Conservation (phyloP, 2,329 filamentous ascomycete genomes). For the Leptodontidium sp. region DNA sequence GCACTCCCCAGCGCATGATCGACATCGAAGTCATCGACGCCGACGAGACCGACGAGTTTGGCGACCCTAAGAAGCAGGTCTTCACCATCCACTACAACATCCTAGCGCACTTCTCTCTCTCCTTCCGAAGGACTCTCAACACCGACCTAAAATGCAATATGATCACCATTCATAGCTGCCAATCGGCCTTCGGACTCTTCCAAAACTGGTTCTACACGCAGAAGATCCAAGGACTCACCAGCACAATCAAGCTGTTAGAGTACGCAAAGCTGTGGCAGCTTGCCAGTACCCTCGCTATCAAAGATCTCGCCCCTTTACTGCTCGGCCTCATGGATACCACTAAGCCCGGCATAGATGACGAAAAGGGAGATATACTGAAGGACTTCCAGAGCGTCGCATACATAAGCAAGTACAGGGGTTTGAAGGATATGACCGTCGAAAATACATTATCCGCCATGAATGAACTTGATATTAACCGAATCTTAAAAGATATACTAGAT, state of each 20-base stretch:
- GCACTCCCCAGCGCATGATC: background rate
- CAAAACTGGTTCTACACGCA: constrained; percentile 9
- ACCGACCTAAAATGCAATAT: no score
- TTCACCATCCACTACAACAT: constrained; percentile 8
- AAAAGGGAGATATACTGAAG: background rate
- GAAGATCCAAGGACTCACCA: background rate
- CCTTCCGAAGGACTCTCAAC: background rate
- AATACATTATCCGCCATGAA: background rate
- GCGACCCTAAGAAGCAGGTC: background rate
- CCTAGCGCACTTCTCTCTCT: background rate
- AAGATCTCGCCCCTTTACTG: background rate
- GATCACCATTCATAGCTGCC: background rate
- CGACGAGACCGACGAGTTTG: background rate
- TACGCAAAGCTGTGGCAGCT: constrained; percentile 3
- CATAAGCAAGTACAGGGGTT: background rate
- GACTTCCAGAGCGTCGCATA: background rate
- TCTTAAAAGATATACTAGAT: background rate
- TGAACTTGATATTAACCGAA: background rate
- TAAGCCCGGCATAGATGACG: background rate
- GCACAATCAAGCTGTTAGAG: background rate
- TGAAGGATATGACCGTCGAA: background rate
- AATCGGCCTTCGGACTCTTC: background rate
- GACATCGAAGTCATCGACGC: background rate
- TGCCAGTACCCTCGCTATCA: background rate
- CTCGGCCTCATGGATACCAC: background rate